Evolutionary conservation across 371 early-diverging fungal genomes (phyloP).

Genomic region (Rhizopus stolonifer): DNA sequence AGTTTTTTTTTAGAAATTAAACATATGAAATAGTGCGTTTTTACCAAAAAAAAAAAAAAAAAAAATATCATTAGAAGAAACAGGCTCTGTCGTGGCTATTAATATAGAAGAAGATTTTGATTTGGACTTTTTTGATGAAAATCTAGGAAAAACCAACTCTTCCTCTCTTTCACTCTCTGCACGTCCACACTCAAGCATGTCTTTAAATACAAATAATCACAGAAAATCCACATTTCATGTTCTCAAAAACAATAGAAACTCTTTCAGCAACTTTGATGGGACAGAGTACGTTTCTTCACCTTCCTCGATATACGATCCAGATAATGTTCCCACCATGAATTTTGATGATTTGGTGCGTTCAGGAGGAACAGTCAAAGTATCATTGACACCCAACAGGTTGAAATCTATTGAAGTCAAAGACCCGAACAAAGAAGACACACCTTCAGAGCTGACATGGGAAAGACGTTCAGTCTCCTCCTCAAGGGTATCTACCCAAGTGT

Average conservation of each 20-base stretch:
- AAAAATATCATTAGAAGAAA: slow-evolving; percentile 19
- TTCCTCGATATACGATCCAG: slow-evolving; percentile 37
- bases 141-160: slow-evolving; percentile 13
- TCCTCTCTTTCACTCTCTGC: background rate
- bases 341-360: slow-evolving; percentile 61
- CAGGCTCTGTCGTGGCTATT: slow-evolving; percentile 20
- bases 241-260: slow-evolving; percentile 38
- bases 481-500: slow-evolving; percentile 13
- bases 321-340: slow-evolving; percentile 32
- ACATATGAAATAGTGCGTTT: background rate
- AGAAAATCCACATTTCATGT: slow-evolving; percentile 45
- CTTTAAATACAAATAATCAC: slow-evolving; percentile 24
- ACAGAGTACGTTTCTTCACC: slow-evolving; percentile 18
- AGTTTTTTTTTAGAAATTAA: background rate
- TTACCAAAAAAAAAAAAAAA: too few species aligned
- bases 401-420: slow-evolving; percentile 55
- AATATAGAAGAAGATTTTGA: slow-evolving; percentile 38
- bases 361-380: slow-evolving; percentile 58
- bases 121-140: slow-evolving; percentile 34
- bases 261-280: slow-evolving; percentile 19
- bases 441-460: slow-evolving; percentile 29
- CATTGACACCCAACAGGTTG: slow-evolving; percentile 63
- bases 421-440: slow-evolving; percentile 13
- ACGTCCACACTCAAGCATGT: background rate
- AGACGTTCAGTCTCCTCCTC: slow-evolving; percentile 30